Base-by-base conservation (phyloP, 495 filamentous ascomycete species). In the Darksidea phi region DNA sequence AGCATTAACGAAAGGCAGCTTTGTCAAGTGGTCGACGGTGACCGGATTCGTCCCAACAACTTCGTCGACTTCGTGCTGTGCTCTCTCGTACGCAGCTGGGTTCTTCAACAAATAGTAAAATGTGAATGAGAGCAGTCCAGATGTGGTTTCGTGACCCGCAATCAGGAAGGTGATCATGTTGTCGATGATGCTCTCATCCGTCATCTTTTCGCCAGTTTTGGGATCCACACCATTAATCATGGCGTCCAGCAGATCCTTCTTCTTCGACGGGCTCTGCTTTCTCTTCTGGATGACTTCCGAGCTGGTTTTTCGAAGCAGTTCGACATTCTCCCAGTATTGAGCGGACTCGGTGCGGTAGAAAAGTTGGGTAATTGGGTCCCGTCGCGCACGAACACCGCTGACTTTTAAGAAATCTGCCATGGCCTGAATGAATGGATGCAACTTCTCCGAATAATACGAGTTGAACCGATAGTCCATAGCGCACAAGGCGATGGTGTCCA, bases 401-500 rank as follows among this genome's bases (percentile, higher is more conserved):
- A 82, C 86, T 21, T 64, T 38, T 3, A 91, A 73, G 36, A 86
- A 78, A 13, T 73, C 78, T 23, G 72, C 73, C 87, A 90, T 88
- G 7, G 86, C 84, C 24, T 74, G 69, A 23, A 90, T 74, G 61
- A 90, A 89, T 0, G 86, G 57, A 49, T 66, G 63, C 45, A 61
- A 52, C 11, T 47, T 47, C 13, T 87, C 82, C 32, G 78, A 76
- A 63, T 90, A 90, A 71, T 86, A 90, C 11, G 81, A 85, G 66
- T 91, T 91, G 76, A 91, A 91, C 17, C 88, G 82, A 43, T 78
- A 85, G 26, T 82, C 83, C 86, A 91, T 89, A 0, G 88, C 86
- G 24, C 57, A 89, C 12, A 91, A 77, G 4, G 85, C 84, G 20
- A 91, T 81, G 0, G 86, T 86, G 63, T 92, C 88, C 0, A 92